A percentile compares a stretch with the other conserved stretches of the same genome.
Evolutionary conservation across 2,329 filamentous ascomycete species (phyloP).

Genomic region (Trichoderma arundinaceum): DNA sequence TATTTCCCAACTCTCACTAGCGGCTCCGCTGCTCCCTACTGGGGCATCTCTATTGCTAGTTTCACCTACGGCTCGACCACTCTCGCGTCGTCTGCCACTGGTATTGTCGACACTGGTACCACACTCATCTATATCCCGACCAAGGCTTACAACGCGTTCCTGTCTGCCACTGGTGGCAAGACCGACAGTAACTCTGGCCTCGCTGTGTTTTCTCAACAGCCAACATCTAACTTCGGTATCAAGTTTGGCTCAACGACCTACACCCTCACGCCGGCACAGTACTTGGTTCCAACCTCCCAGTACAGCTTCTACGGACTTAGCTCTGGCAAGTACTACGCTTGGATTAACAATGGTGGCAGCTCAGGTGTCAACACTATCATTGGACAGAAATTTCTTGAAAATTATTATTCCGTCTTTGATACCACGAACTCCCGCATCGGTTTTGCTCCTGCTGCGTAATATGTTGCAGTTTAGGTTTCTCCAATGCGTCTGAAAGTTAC

Average conservation of each 20-base stretch:
- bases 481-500: no score
- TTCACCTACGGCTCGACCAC: conserved; percentile 37
- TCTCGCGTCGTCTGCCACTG: conserved; percentile 33
- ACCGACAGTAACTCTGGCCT: conserved; percentile 39
- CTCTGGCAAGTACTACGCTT: background rate
- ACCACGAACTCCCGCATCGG: conserved; percentile 9
- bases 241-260: no score
- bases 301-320: background rate
- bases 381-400: conserved; percentile 5
- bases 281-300: conserved; percentile 12
- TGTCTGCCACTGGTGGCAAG: conserved; percentile 39
- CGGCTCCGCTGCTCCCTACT: conserved; percentile 32
- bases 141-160: conserved; percentile 39
- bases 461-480: no score
- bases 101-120: conserved; percentile 40
- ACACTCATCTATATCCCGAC: conserved; percentile 40
- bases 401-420: conserved; percentile 8
- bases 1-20: conserved; percentile 31
- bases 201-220: background rate
- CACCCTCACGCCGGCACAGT: no score
- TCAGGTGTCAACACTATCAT: conserved; percentile 5
- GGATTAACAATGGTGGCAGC: conserved; percentile 1
- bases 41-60: conserved; percentile 37
- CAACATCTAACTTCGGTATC: no score
- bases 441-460: background rate